A percentile compares a stretch with the other conserved stretches of the same genome.
phyloP scores from a whole-genome alignment of 495 filamentous ascomycete species.

The Aspergillus homomorphus region DNA sequence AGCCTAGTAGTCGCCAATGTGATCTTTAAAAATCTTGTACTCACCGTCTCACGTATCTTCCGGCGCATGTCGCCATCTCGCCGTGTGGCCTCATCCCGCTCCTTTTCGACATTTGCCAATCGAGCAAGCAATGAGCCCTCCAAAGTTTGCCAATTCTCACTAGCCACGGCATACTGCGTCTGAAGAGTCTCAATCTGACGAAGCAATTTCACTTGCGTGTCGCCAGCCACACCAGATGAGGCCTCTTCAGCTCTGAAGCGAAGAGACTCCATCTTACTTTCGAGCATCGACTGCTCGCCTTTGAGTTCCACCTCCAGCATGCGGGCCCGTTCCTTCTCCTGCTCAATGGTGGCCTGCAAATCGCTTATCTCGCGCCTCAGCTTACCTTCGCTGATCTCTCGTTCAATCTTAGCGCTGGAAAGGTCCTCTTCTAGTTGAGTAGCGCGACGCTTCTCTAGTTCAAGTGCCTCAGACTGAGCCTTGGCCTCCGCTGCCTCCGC shows the following conservation, averaged over 20 bases:
- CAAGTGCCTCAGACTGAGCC: constrained; percentile 64
- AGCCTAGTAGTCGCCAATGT: constrained; percentile 6
- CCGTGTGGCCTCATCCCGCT: constrained; percentile 79
- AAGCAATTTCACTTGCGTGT: constrained; percentile 85
- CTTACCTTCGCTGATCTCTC: constrained; percentile 66
- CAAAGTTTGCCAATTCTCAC: constrained; percentile 96
- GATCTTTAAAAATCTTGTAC: constrained; percentile 20
- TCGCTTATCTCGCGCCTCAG: constrained; percentile 65
- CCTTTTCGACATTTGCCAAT: constrained; percentile 74
- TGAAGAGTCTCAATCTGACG: constrained; percentile 95
- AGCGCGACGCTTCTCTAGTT: constrained; percentile 63
- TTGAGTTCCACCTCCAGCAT: constrained; percentile 76
- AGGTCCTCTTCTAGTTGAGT: constrained; percentile 72
- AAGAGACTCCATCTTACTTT: constrained; percentile 87
- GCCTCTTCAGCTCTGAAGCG: constrained; percentile 85
- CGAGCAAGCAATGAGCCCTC: constrained; percentile 77
- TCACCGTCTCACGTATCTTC: constrained; percentile 82
- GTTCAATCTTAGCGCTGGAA: constrained; percentile 69
- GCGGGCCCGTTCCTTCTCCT: constrained; percentile 69
- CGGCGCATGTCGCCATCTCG: constrained; percentile 80
- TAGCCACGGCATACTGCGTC: constrained; percentile 89
- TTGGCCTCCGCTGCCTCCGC: constrained; percentile 66
- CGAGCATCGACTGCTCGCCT: constrained; percentile 73
- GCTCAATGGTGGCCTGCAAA: constrained; percentile 66
- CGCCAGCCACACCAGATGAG: constrained; percentile 73